phyloP scores from a whole-genome alignment of 176 grass and related monocot genomes.

The Saccharum officinarum region DNA sequence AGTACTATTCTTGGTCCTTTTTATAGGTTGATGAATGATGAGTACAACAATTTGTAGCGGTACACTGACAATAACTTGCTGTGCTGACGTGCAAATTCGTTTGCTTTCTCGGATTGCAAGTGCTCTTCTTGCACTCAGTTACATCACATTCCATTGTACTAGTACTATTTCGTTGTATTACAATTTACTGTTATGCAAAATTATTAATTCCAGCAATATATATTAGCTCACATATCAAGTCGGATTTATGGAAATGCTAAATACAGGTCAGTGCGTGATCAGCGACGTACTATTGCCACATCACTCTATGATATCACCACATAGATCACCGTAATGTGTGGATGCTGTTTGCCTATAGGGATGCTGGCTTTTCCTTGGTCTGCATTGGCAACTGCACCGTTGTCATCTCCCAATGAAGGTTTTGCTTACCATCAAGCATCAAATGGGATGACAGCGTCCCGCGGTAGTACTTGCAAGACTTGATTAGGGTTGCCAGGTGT shows the following conservation, averaged over 20 bases:
- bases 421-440: background rate
- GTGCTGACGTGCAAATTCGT: background rate
- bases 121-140: too few relatives aligned
- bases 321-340: background rate
- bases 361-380: background rate
- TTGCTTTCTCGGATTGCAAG: background rate
- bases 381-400: background rate
- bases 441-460: background rate
- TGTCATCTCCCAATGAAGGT: background rate
- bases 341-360: background rate
- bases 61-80: background rate
- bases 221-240: too few relatives aligned
- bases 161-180: too few relatives aligned
- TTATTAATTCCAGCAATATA: too few relatives aligned
- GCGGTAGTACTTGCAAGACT: background rate
- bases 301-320: too few relatives aligned
- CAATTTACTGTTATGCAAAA: too few relatives aligned
- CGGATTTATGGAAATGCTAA: too few relatives aligned
- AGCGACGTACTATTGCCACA: too few relatives aligned
- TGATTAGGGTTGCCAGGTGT: background rate
- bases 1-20: background rate
- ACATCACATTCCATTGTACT: too few relatives aligned
- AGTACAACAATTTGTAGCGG: background rate
- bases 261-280: too few relatives aligned
- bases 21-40: background rate